Evolutionary conservation across 139 green algal species (phyloP).

Genomic region (Chlamydomonas sphaeroides): DNA sequence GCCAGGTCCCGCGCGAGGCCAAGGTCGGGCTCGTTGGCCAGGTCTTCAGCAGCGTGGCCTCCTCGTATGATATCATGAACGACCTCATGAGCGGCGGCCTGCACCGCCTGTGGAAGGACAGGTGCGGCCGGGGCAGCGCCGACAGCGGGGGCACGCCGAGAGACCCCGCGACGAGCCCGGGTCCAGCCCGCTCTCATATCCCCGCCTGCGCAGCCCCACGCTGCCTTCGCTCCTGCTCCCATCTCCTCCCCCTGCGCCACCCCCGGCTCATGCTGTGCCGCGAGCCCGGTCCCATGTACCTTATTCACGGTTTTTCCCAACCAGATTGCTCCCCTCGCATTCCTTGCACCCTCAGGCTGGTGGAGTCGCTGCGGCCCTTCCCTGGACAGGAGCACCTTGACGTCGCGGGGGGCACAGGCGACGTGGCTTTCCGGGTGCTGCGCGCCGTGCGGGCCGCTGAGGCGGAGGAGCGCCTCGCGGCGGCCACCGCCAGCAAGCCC

Average conservation of each 20-base stretch:
- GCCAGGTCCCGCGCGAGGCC: conserved; percentile 64
- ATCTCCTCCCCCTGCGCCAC: background rate
- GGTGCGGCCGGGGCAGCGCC: conserved; percentile 31
- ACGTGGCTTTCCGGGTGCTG: conserved; percentile 90
- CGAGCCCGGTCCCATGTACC: background rate
- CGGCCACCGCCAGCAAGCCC: background rate
- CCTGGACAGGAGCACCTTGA: conserved; percentile 94
- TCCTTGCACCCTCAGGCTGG: conserved; percentile 64
- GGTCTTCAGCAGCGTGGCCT: conserved; percentile 93
- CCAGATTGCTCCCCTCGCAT: no score
- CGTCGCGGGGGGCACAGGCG: conserved; percentile 96
- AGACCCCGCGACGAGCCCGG: no score
- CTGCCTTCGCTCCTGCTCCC: no score
- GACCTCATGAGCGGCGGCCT: conserved; percentile 97
- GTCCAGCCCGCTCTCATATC: no score
- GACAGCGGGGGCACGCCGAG: no score
- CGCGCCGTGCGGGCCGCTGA: conserved; percentile 67
- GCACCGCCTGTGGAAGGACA: conserved; percentile 98
- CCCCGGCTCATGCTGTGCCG: background rate
- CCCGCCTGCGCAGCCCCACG: no score
- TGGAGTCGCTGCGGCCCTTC: conserved; percentile 83
- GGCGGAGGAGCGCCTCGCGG: conserved; percentile 28
- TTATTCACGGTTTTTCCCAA: background rate
- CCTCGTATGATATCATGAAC: conserved; percentile 98
- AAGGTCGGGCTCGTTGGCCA: conserved; percentile 84